Conservation (phyloP, 768 basidiomycete species). For the Ramaria sp. region DNA sequence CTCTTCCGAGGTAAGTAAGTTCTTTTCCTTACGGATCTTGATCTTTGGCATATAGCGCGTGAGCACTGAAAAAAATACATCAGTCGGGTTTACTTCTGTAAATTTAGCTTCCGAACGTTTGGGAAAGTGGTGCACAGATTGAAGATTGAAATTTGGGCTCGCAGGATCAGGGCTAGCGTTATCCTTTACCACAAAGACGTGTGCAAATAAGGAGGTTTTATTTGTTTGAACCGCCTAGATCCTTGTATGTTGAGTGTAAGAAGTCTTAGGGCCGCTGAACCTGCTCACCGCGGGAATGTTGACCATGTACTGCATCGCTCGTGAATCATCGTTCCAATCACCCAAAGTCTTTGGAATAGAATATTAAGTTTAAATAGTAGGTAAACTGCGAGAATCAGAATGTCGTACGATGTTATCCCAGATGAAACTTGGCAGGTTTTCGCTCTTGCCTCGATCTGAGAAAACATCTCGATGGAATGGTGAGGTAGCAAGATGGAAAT, state of each 20-base stretch:
- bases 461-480: conserved; percentile 47
- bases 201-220: conserved; percentile 65
- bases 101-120: conserved; percentile 44
- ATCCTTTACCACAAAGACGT: conserved; percentile 63
- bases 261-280: not conserved
- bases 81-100: not conserved
- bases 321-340: conserved; percentile 50
- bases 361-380: not conserved
- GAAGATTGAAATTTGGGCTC: conserved; percentile 38
- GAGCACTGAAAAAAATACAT: conserved; percentile 41
- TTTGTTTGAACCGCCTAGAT: conserved; percentile 65
- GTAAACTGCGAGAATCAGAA: not conserved
- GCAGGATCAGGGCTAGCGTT: conserved; percentile 57
- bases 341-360: conserved; percentile 39
- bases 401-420: conserved; percentile 54
- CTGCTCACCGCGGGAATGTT: conserved; percentile 54
- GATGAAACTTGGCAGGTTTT: conserved; percentile 50
- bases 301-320: conserved; percentile 46
- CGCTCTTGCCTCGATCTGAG: conserved; percentile 32
- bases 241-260: not conserved
- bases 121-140: conserved; percentile 56
- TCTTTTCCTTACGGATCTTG: conserved; percentile 75
- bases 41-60: conserved; percentile 72
- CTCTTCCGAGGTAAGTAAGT: conserved; percentile 50
- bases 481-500: conserved; percentile 64